A percentile compares a stretch with the other conserved stretches of the same genome.
These are phyloP conservation scores for Zymoseptoria passerinii DNA, from an alignment of 2,329 filamentous ascomycete genomes.

Conservation along the genomic window DNA sequence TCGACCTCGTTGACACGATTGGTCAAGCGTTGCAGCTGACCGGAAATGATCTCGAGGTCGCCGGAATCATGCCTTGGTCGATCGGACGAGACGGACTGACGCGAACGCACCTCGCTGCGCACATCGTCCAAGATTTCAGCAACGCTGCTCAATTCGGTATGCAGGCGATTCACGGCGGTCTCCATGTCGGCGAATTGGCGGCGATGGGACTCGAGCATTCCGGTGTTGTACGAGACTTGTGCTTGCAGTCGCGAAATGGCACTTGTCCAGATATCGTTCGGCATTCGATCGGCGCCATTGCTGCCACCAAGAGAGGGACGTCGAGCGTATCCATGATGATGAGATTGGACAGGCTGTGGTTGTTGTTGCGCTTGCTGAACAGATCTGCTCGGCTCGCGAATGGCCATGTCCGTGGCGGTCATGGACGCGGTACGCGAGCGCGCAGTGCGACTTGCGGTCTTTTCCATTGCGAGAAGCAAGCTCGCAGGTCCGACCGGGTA, in stretches of 20 bases:
- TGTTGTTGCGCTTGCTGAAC: background rate
- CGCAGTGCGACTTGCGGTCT: constrained; percentile 8
- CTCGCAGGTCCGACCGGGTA: background rate
- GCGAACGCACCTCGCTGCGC: constrained; percentile 29
- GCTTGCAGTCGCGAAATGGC: constrained; percentile 39
- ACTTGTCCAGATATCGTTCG: constrained; percentile 29
- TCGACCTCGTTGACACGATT: constrained; percentile 41
- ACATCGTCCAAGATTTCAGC: constrained; percentile 31
- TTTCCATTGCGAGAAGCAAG: constrained; percentile 12
- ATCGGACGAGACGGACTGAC: constrained; percentile 13
- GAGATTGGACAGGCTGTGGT: background rate
- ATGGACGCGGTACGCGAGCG: constrained; percentile 14
- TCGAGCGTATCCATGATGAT: constrained; percentile 8
- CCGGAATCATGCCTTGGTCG: constrained; percentile 20
- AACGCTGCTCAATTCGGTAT: constrained; percentile 32
- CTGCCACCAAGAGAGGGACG: constrained; percentile 3
- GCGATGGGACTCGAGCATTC: constrained; percentile 33
- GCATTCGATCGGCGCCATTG: constrained; percentile 9
- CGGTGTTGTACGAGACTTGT: constrained; percentile 41
- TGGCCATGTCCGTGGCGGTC: constrained; percentile 2
- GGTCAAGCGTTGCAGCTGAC: constrained; percentile 31
- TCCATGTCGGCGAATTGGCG: constrained; percentile 36
- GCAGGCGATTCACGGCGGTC: constrained; percentile 32
- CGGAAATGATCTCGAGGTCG: constrained; percentile 39
- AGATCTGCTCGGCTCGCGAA: background rate